Evolutionary conservation across 495 filamentous ascomycete genomes (phyloP), one percentile per base, ranked within the genome.

Genomic region (Rhizodiscina lignyota): DNA sequence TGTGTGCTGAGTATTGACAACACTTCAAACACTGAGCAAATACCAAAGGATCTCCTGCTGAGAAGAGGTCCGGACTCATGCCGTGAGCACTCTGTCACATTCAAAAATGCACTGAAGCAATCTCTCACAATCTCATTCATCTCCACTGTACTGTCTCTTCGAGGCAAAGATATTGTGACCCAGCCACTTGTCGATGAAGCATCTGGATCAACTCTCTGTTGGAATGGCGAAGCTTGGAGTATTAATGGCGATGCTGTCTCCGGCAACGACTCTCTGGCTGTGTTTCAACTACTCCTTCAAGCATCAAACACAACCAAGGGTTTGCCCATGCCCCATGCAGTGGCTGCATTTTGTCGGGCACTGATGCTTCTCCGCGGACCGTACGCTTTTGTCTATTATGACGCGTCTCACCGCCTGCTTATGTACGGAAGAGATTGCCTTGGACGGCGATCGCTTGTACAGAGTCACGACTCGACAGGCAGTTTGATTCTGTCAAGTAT

Each of bases 221-320:
- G 89, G 87, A 96, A 96, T 47, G 89, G 89, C n/a, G 89, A 99
- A 52, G 91, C 85, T 5, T 99, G 89, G 89, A 76, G 66, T 34
- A 66, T 92, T 35, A 61, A 59, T 15, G 53, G 66, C 11, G 39
- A 62, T 19, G 35, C 49, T 1, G 58, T 85, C 18, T 42, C 47
- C 18, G 74, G 69, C 24, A 94, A 92, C 52, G 89, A 99, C 51
- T 79, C 80, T 1, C 66, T 80, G 45, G 54, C 54, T 8, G 63
- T 97, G 11, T 76, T 85, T 47, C 43, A 63, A n/a, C 42, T 68
- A 30, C 67, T 94, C 29, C 46, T 74, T 3, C 11, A 43, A 18
- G 32, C 37, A n/a, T 46, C 16, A n/a, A 4, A 3, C 12, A 28
- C 20, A 5, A 10, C 2, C 8, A 18, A 10, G 10, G 8, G 23